A percentile compares a stretch with the other conserved stretches of the same genome.
phyloP scores from a whole-genome alignment of 2,329 filamentous ascomycete genomes.

The Stemphylium lycopersici region DNA sequence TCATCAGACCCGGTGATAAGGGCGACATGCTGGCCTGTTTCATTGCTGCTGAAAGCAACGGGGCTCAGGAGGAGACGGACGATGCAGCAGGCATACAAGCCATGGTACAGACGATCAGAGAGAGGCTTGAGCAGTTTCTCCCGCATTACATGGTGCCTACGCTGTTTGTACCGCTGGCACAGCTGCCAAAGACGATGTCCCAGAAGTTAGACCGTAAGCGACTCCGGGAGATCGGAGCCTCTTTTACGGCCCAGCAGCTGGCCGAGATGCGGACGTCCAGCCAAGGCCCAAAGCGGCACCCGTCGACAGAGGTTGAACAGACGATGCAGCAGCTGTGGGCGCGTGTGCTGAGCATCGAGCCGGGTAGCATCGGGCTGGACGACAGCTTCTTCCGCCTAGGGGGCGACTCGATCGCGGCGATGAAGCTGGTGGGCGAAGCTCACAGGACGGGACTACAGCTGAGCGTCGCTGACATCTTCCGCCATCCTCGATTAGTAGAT shows the following conservation, averaged over 20 bases:
- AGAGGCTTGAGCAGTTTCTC: conserved; percentile 5
- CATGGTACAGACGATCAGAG: background rate
- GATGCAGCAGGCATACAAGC: background rate
- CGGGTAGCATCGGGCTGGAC: conserved; percentile 9
- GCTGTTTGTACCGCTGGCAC: conserved; percentile 52
- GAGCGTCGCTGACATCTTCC: background rate
- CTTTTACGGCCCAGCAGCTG: background rate
- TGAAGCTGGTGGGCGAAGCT: conserved; percentile 13
- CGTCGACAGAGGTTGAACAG: background rate
- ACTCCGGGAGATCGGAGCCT: conserved; percentile 23
- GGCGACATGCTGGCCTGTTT: background rate
- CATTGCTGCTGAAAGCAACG: background rate
- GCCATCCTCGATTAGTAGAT: too few species aligned
- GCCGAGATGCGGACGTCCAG: background rate
- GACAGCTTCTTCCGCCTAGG: conserved; percentile 21
- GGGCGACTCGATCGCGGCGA: conserved; percentile 16
- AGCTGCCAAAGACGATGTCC: conserved; percentile 53
- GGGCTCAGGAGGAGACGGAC: background rate
- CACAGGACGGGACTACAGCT: background rate
- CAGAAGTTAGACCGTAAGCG: conserved; percentile 47
- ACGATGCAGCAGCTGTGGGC: conserved; percentile 4
- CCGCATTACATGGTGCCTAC: conserved; percentile 51
- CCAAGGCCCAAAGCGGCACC: background rate
- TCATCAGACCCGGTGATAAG: too few species aligned
- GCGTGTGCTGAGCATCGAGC: conserved; percentile 4